Evolutionary conservation across 129 eudicot species (phyloP), one percentile per base, ranked within the genome.

Genomic region (Logfia minima): DNA sequence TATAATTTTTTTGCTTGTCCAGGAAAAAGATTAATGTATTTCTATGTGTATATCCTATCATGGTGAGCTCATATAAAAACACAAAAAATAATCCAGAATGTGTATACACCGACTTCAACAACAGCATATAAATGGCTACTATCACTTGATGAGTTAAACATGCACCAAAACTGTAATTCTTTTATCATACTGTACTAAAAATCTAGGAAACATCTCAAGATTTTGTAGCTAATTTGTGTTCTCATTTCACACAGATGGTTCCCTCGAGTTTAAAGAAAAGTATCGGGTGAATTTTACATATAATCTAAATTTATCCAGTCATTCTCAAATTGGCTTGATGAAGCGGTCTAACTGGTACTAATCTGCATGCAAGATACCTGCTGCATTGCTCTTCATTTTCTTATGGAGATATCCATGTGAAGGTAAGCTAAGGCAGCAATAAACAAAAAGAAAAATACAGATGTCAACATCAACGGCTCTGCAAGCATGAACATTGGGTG

Each of bases 401-500:
- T 86, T 68, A 95, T 85, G 21, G 99, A 91, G 66, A 89, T 85
- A 81, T 91, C 99, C 76, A 86, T 87, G 88, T 89, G 94, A 72
- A 95, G 81, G 83, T 95, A 95, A 45, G 96, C 90, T 59, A 91
- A 41, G 69, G 86, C 88, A 45, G 97, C 82, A 78, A 86, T 61
- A 60, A 95, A 95, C 81, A 95, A 77, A 23, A 95, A 83, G 89
- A 92, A 92, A 73, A 95, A 91, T 8, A 86, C 92, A 45, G 96
- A 86, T 70, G 74, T 81, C 81, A 95, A 80, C 96, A 95, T 95
- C 91, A 91, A 77, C 66, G 99, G 99, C 91, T 95, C 99, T 3
- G 94, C 97, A 77, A 95, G 99, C 99, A 95, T 95, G 75, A 83
- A 89, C 71, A 88, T 79, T 8, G 88, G 94, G 79, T 88, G 91